These are phyloP conservation scores for Kodamaea ohmeri DNA, from an alignment of 1,139 yeast species.

Conservation along the genomic window DNA sequence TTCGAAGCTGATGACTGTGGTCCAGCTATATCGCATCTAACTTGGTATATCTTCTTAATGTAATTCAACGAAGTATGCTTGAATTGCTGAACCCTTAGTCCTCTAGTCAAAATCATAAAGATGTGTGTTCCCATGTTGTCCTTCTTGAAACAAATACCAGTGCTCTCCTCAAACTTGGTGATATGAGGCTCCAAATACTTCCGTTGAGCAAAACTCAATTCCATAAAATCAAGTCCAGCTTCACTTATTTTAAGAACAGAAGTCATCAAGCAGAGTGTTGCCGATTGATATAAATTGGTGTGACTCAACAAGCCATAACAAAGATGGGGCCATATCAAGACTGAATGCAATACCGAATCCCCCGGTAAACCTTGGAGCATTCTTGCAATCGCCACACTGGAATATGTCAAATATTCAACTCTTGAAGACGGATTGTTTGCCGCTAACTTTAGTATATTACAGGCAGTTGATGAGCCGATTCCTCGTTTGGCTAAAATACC, in stretches of 20 bases:
- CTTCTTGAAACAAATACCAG: conserved; percentile 38
- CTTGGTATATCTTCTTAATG: conserved; percentile 48
- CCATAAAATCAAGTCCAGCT: conserved; percentile 23
- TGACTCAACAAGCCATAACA: conserved; percentile 36
- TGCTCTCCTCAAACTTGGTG: conserved; percentile 44
- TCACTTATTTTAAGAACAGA: conserved; percentile 28
- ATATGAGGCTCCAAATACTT: conserved; percentile 41
- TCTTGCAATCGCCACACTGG: conserved; percentile 53
- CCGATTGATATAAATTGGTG: conserved; percentile 51
- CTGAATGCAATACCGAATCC: conserved; percentile 52
- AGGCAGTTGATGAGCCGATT: conserved; percentile 58
- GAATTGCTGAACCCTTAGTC: conserved; percentile 61
- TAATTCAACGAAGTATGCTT: conserved; percentile 55
- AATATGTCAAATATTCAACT: conserved; percentile 36
- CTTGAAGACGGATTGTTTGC: conserved; percentile 29
- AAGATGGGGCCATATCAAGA: conserved; percentile 64
- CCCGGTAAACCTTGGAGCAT: conserved; percentile 61
- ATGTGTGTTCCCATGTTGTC: conserved; percentile 58
- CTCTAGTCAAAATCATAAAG: conserved; percentile 54
- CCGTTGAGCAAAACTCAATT: conserved; percentile 38
- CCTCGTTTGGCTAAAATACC: conserved; percentile 70
- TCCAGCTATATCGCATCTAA: conserved; percentile 35
- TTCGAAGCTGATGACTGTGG: not conserved
- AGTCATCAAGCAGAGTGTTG: conserved; percentile 41
- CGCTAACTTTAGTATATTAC: conserved; percentile 39